These are phyloP conservation scores for Xylaria hypoxylon DNA, from an alignment of 2,329 filamentous ascomycete genomes.

Conservation along the genomic window DNA sequence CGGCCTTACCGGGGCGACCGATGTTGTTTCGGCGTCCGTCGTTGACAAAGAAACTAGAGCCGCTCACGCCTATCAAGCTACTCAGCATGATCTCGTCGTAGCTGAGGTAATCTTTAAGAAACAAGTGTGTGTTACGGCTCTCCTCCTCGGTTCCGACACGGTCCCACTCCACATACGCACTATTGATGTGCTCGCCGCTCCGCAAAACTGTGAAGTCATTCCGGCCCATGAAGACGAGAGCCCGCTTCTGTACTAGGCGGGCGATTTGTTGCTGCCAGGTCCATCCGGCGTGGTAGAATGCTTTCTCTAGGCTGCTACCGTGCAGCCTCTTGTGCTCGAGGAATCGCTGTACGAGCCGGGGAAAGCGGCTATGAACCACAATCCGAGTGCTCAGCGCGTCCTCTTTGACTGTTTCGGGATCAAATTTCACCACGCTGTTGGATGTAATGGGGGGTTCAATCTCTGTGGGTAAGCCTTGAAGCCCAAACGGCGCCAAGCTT, in stretches of 20 bases:
- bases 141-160: conserved; percentile 45
- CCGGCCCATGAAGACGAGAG: conserved; percentile 43
- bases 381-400: conserved; percentile 47
- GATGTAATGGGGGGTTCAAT: conserved; percentile 38
- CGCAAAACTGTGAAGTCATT: conserved; percentile 45
- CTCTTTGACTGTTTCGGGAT: conserved; percentile 31
- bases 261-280: conserved; percentile 43
- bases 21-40: conserved; percentile 46
- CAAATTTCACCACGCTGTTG: conserved; percentile 46
- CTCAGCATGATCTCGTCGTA: conserved; percentile 54
- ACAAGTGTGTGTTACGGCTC: conserved; percentile 32
- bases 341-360: conserved; percentile 45
- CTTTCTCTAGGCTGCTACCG: conserved; percentile 43
- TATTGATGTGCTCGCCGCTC: conserved; percentile 19
- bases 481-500: conserved; percentile 32
- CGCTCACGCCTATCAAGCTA: conserved; percentile 49
- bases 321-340: conserved; percentile 46
- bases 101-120: conserved; percentile 47
- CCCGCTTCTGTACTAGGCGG: conserved; percentile 46
- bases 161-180: conserved; percentile 45
- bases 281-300: conserved; percentile 42
- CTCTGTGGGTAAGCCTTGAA: conserved; percentile 32
- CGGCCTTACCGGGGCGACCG: conserved; percentile 17
- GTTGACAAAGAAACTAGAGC: conserved; percentile 50
- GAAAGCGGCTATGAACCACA: conserved; percentile 45